Evolutionary conservation across 2,329 filamentous ascomycete genomes (phyloP).

Genomic region (Iodosphaeria phyllophila): DNA sequence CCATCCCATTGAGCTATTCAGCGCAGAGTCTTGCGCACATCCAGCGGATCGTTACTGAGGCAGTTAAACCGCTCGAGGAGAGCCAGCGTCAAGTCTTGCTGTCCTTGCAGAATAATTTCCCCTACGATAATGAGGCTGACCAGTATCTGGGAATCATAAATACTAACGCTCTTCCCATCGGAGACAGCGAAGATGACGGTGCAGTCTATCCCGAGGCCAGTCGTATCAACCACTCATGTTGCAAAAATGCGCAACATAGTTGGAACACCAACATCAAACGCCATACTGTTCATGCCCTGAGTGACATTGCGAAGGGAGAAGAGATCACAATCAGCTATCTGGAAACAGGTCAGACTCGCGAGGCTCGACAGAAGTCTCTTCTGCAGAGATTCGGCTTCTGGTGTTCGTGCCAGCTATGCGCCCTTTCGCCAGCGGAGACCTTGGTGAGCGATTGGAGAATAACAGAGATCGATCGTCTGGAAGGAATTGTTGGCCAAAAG

Average conservation of each 20-base stretch:
- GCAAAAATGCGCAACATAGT: constrained; percentile 8
- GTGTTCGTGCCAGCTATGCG: background rate
- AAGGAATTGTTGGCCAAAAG: background rate
- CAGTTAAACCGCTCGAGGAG: background rate
- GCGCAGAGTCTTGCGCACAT: too few species aligned
- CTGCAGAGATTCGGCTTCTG: constrained; percentile 3
- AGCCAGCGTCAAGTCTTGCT: background rate
- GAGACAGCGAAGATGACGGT: background rate
- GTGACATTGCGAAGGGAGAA: constrained; percentile 8
- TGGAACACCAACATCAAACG: constrained; percentile 8
- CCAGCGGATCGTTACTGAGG: too few species aligned
- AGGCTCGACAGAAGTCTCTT: background rate
- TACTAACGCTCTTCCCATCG: background rate
- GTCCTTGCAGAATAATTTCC: background rate
- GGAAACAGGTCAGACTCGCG: background rate
- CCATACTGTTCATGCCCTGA: constrained; percentile 8
- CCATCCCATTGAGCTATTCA: too few species aligned
- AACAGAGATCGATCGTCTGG: background rate
- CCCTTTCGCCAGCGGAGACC: background rate
- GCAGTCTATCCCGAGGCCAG: constrained; percentile 8
- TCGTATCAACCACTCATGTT: constrained; percentile 13
- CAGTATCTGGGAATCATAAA: background rate
- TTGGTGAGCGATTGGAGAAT: background rate
- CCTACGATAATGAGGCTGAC: background rate
- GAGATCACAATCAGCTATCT: constrained; percentile 11